Conservation (phyloP, 1,284 basidiomycete species). For the Serendipita sp. region DNA sequence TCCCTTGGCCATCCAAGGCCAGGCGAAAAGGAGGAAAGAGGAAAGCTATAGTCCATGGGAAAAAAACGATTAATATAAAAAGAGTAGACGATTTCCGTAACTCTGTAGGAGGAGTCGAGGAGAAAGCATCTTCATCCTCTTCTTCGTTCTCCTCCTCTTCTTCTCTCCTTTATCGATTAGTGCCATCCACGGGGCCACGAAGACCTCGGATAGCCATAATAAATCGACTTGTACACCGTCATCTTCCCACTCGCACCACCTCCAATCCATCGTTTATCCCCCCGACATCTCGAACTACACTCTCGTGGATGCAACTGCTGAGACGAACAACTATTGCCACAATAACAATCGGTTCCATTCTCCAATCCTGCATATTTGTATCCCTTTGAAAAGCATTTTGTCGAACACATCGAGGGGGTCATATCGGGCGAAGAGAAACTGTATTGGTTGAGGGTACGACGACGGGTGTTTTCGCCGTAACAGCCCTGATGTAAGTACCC, state of each 20-base stretch:
- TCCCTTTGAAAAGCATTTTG: constrained; percentile 16
- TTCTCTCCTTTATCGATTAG: background rate
- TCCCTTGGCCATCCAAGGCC: too few species aligned
- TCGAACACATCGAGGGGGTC: constrained; percentile 15
- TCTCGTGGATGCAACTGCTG: background rate
- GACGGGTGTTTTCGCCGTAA: constrained; percentile 14
- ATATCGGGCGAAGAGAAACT: constrained; percentile 14
- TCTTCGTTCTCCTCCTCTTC: too few species aligned
- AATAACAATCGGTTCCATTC: constrained; percentile 14
- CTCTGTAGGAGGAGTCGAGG: too few species aligned
- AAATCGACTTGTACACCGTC: background rate
- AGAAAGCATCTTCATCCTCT: too few species aligned
- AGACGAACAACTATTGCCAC: constrained; percentile 2
- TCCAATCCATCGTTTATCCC: background rate
- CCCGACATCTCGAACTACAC: background rate
- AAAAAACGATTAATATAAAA: too few species aligned
- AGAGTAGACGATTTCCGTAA: too few species aligned
- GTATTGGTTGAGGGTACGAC: constrained; percentile 11
- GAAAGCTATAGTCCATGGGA: too few species aligned
- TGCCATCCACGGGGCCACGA: background rate
- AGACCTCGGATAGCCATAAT: background rate
- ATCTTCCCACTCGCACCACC: background rate
- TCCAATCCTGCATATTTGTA: constrained; percentile 19
- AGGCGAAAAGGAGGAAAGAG: too few species aligned
- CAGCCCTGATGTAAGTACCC: constrained; percentile 4